Percentiles rank a stretch among this genome's conserved stretches.
Evolutionary conservation across 2,329 filamentous ascomycete species (phyloP).

Genomic region (Escovopsis weberi): DNA sequence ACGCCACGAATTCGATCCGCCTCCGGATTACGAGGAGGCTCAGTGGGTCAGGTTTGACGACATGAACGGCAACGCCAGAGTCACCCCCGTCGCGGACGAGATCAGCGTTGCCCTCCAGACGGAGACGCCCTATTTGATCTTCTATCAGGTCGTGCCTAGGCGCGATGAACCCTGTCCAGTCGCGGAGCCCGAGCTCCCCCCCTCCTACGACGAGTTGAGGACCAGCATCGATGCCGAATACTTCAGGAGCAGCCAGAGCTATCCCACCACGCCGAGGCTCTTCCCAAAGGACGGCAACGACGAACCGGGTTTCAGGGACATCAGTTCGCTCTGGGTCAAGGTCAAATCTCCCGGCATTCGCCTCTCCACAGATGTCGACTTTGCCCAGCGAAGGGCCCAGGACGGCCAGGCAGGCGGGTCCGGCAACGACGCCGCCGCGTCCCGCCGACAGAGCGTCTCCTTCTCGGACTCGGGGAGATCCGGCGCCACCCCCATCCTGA

Average conservation of each 20-base stretch:
- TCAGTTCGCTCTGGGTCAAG: conserved; percentile 7
- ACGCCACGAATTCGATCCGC: conserved; percentile 38
- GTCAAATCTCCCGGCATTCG: conserved; percentile 35
- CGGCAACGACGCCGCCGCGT: conserved; percentile 19
- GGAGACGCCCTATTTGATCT: conserved; percentile 90
- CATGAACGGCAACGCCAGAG: conserved; percentile 50
- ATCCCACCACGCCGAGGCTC: conserved; percentile 8
- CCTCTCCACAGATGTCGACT: conserved; percentile 40
- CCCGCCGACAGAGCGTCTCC: conserved; percentile 36
- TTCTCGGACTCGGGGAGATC: conserved; percentile 33
- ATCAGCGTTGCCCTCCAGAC: conserved; percentile 59
- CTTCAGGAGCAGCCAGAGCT: no score
- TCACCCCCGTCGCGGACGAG: conserved; percentile 58
- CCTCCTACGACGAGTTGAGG: conserved; percentile 42
- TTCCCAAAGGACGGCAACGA: conserved; percentile 11
- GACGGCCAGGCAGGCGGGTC: conserved; percentile 25
- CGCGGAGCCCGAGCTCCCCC: conserved; percentile 35
- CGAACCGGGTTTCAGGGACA: conserved; percentile 11
- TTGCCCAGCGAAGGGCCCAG: conserved; percentile 31
- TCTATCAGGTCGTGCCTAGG: conserved; percentile 88
- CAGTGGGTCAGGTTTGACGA: conserved; percentile 93
- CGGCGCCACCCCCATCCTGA: conserved; percentile 21
- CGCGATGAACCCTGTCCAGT: conserved; percentile 46
- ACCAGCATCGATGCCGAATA: conserved; percentile 20
- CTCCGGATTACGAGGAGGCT: conserved; percentile 53